Evolutionary conservation across 495 filamentous ascomycete species (phyloP), one percentile per base, ranked within the genome.

Genomic region (Penicillium steckii): DNA sequence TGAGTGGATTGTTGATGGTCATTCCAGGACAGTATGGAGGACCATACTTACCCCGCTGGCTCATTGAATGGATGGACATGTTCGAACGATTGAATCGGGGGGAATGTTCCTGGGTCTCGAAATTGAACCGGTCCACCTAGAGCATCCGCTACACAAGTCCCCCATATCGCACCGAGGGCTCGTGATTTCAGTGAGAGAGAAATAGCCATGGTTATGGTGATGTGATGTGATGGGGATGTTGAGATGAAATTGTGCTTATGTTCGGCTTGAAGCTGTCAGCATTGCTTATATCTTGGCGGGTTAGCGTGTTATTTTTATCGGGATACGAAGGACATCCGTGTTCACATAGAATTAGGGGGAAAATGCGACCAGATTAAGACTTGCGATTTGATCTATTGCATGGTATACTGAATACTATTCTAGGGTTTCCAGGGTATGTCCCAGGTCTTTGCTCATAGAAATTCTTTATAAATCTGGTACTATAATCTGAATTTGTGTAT

Each of bases 51-150:
- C 66, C 66, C 64, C 8, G 61, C 61, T 30, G 64, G 66, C 45
- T 63, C 17, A 3, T 47, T 3, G 24, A 60, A 63, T 8, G 59
- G 64, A 2, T 23, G 41, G 2, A 69, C 57, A 18, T 27, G 56
- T 37, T 42, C 56, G 22, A 73, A 46, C 3, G 47, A 59, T 6
- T 59, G 68, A 46, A 79, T 63, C 10, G 57, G 62, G 2, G 62
- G 30, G 55, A 80, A 80, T 13, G 65, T 66, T 22, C 66, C 69
- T 37, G 66, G 58, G 5, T 18, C 32, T 3, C 44, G 44, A 50
- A 79, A 80, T 48, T 78, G 72, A 0, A 71, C 70, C 1, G 75
- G 77, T 6, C 62, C 77, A 12, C 77, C 77, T 3, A 80, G 72
- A 18, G 77, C 77, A 52, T 80, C 75, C 40, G 56, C 66, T n/a